A percentile compares a stretch with the other conserved stretches of the same genome.
Evolutionary conservation across 208 protist genomes (phyloP).

Genomic region (Tritrichomonas foetus): DNA sequence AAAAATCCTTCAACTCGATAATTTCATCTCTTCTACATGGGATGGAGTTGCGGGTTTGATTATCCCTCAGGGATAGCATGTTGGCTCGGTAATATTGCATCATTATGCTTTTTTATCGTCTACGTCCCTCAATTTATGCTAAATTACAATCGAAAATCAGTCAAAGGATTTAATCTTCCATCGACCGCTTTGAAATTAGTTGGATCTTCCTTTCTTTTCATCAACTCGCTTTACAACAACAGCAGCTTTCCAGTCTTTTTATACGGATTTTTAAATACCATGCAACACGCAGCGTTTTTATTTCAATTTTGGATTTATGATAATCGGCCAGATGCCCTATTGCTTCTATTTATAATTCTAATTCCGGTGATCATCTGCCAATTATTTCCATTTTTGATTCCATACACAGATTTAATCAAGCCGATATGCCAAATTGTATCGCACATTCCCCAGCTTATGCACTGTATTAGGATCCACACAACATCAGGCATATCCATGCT

Average conservation of each 20-base stretch:
- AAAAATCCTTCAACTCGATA: no score
- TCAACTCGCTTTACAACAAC: neutral
- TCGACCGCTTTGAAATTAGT: neutral
- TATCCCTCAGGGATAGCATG: no score
- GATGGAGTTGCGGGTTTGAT: no score
- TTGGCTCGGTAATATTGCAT: neutral
- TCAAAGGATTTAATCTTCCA: neutral
- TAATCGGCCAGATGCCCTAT: neutral
- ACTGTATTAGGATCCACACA: neutral
- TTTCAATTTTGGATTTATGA: neutral
- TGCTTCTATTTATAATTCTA: neutral
- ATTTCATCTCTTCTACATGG: no score
- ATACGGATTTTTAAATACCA: neutral
- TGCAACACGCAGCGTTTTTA: neutral
- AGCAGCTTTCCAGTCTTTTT: neutral
- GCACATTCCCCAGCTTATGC: neutral
- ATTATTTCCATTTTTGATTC: neutral
- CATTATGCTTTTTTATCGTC: neutral
- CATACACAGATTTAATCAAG: constrained; percentile 8
- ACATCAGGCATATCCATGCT: neutral
- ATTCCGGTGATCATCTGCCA: neutral
- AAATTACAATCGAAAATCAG: neutral
- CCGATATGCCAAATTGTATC: neutral
- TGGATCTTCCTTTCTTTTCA: neutral
- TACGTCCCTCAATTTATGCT: constrained; percentile 8